phyloP scores from a whole-genome alignment of 805 yeast species.

The Jamesozyma jinghongensis region DNA sequence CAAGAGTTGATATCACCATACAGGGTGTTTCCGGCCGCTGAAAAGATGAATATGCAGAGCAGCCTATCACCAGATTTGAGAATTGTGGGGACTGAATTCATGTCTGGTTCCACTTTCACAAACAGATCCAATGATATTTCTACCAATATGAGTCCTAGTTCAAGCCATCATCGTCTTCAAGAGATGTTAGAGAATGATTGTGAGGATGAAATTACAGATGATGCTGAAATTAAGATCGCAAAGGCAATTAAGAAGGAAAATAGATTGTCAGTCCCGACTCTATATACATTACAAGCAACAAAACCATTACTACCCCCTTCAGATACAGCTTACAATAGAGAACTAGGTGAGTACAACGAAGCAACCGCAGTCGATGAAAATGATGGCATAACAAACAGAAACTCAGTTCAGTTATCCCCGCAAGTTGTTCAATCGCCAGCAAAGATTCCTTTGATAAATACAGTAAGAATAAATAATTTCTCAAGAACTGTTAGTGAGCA shows the following conservation, averaged over 20 bases:
- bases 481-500: neutral
- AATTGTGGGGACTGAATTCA: neutral
- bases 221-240: neutral
- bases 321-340: neutral
- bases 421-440: slow-evolving; percentile 17
- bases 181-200: slow-evolving; percentile 9
- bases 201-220: slow-evolving; percentile 5
- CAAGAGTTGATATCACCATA: neutral
- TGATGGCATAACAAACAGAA: slow-evolving; percentile 3
- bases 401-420: slow-evolving; percentile 5
- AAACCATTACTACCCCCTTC: slow-evolving; percentile 14
- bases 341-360: neutral
- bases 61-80: slow-evolving; percentile 1
- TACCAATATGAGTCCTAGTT: slow-evolving; percentile 3
- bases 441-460: slow-evolving; percentile 22
- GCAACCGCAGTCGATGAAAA: neutral
- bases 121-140: slow-evolving; percentile 1
- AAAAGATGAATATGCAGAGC: neutral
- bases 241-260: neutral
- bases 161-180: slow-evolving; percentile 8
- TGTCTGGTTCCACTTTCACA: slow-evolving; percentile 4
- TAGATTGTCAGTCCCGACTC: slow-evolving; percentile 2
- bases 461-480: slow-evolving; percentile 19
- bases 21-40: neutral
- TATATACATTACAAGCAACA: slow-evolving; percentile 18